Base-by-base conservation (phyloP, 768 basidiomycete genomes). In the Heimioporus sp. region DNA sequence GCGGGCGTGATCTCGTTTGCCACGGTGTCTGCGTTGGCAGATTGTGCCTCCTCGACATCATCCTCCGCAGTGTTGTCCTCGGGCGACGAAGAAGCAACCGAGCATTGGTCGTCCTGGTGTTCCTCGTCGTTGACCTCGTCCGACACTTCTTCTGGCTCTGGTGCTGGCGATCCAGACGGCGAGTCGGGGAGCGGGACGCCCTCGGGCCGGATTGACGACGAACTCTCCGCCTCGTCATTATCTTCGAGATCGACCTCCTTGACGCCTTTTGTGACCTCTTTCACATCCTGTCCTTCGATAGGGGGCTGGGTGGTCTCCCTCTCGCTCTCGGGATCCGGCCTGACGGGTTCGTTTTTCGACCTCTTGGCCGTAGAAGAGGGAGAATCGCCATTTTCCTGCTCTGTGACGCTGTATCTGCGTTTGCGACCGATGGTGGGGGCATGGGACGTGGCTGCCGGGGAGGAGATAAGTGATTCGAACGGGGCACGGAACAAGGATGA, bases 221-320 rank as follows among this genome's bases (percentile, higher is more conserved):
- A 28, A 24, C 46, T 55, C 24, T 57, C 56, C 31, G 49, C 51
- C 38, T 54, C 15, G 41, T 49, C 57, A 48, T 53, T 54, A 30
- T 76, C 82, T 35, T 80, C 79, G 44, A 88, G 68, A 48, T 82
- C 86, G 45, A 88, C 86, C 55, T 83, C 77, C 55, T 83, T 74
- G 44, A 89, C 88, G 5, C 86, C 86, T 60, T 78, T 64, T 0
- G 86, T 87, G 54, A 90, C 85, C 59, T 84, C 85, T 64, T 83
- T 87, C 20, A 89, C 85, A 31, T 72, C 82, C 51, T 72, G 71
- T n/a, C 58, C 62, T 49, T 69, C 72, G 34, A 73, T 60, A 24
- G 59, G 55, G 20, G 68, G 63, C 19, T 49, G 50, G 19, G 43
- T 35, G 12, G 30, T 53, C 30, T 60, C 59, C 32, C 53, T 53